Base-by-base conservation (phyloP, 148 eudicot species). In the Arbutus unedo region DNA sequence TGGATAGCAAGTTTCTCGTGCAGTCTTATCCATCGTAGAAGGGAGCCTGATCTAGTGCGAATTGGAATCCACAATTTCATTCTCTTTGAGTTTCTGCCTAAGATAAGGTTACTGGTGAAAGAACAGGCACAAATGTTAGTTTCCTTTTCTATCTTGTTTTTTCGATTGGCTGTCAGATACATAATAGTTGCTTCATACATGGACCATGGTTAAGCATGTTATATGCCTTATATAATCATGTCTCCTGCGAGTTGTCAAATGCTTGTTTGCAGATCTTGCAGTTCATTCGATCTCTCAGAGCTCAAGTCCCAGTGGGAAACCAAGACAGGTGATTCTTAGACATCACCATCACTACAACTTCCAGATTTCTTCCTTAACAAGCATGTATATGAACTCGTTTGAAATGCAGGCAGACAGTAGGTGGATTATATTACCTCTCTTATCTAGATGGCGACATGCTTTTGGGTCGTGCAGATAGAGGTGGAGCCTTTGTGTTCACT, bases 401-500 rank as follows among this genome's bases (percentile, higher is more conserved):
- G 2, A 13, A 77, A 74, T 82, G 76, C 89, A 94, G 99, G 88
- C 92, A 85, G 51, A 82, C 91, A 25, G 93, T 90, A 0, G 99
- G 99, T 79, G 99, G 99, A 81, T 60, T 96, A 68, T 94, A 96
- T 84, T 93, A 96, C 86, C 92, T 96, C 43, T 96, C 99, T 1
- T 96, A 92, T 86, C 87, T 93, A 48, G 99, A 96, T 79, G 84
- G 86, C 75, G 86, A 94, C 87, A 94, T 96, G 97, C 97, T 96
- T 68, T 21, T 96, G 82, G 99, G 99, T 8, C 98, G 99, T 5
- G 90, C 98, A 60, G 94, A 88, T 78, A 94, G 94, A 76, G 99
- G 99, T 59, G 99, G 99, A 4, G 90, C 90, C 23, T 94, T 96
- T 71, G 89, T 96, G 56, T 96, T 96, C 89, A 91, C 98, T 81